phyloP scores from a whole-genome alignment of 1,284 basidiomycete genomes.

The Lignosus rhinocerotis region DNA sequence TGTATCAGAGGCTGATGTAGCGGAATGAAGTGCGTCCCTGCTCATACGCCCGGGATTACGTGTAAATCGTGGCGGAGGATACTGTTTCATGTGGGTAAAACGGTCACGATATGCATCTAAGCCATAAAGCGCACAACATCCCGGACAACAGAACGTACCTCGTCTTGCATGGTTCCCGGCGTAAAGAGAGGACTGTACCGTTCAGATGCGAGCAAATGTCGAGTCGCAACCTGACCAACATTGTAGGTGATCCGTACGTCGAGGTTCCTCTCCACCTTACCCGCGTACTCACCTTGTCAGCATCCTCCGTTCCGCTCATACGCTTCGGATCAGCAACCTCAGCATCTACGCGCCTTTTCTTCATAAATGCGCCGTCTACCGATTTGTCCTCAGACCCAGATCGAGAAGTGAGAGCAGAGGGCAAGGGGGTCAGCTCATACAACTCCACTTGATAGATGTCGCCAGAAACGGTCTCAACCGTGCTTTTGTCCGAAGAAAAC shows the following conservation, averaged over 20 bases:
- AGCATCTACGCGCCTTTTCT: background rate
- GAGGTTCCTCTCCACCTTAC: background rate
- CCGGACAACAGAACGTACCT: background rate
- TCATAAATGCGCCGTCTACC: background rate
- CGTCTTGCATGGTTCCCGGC: background rate
- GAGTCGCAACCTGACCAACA: background rate
- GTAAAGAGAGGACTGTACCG: background rate
- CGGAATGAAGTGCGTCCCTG: background rate
- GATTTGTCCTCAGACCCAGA: background rate
- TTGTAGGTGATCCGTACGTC: background rate
- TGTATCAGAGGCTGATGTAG: background rate
- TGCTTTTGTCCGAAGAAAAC: background rate
- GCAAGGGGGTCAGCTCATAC: background rate
- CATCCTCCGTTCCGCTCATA: background rate
- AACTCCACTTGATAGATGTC: background rate
- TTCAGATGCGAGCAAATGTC: too few species aligned
- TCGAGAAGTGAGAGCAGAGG: background rate
- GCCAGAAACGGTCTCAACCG: background rate
- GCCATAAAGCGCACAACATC: background rate
- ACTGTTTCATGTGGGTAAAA: background rate
- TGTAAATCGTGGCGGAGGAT: background rate
- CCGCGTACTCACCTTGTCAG: background rate
- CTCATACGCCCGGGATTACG: background rate
- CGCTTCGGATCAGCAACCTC: background rate
- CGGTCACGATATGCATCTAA: background rate